phyloP scores from a whole-genome alignment of 176 grass and related monocot genomes.

The Areca catechu region DNA sequence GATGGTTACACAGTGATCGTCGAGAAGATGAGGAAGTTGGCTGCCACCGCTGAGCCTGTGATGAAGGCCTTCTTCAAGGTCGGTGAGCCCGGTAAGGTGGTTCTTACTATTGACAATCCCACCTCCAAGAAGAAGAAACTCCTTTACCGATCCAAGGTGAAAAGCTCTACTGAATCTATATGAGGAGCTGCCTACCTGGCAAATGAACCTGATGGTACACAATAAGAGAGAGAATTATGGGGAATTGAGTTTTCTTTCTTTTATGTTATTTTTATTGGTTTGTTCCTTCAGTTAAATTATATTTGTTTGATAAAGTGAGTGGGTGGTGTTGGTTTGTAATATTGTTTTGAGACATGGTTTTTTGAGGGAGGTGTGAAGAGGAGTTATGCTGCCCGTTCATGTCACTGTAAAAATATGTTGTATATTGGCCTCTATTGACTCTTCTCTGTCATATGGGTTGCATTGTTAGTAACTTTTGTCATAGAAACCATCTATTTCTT shows the following conservation, averaged over 20 bases:
- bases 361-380: slow-evolving; percentile 12
- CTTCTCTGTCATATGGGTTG: slow-evolving; percentile 22
- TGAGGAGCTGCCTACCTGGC: neutral
- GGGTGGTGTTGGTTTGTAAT: slow-evolving; percentile 33
- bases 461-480: neutral
- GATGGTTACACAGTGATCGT: slow-evolving; percentile 15
- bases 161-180: slow-evolving; percentile 6
- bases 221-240: slow-evolving; percentile 17
- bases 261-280: slow-evolving; percentile 6
- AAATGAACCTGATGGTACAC: neutral
- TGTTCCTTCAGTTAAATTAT: slow-evolving; percentile 12
- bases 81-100: slow-evolving; percentile 5
- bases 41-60: slow-evolving; percentile 7
- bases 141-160: slow-evolving; percentile 15
- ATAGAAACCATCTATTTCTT: neutral
- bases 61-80: slow-evolving; percentile 15
- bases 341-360: slow-evolving; percentile 34
- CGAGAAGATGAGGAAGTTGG: slow-evolving; percentile 10
- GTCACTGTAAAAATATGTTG: slow-evolving; percentile 64
- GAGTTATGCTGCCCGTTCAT: slow-evolving; percentile 20
- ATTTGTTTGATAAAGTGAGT: neutral
- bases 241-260: neutral
- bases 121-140: slow-evolving; percentile 27
- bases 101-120: slow-evolving; percentile 15
- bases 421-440: slow-evolving; percentile 62